These are phyloP conservation scores for Saccharomyces eubayanus DNA, from an alignment of 805 yeast genomes.

Conservation along the genomic window DNA sequence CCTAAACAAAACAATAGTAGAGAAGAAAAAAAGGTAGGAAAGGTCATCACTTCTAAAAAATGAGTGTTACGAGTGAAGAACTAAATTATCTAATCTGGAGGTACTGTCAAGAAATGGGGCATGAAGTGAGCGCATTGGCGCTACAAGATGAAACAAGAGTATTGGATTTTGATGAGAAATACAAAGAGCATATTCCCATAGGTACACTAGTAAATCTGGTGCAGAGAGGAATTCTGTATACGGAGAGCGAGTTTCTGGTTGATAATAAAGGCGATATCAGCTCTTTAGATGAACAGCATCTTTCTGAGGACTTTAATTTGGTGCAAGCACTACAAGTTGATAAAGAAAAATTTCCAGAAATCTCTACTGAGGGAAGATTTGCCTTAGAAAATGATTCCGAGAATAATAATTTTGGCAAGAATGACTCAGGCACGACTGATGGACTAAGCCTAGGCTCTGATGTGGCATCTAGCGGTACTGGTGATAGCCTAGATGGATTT, in stretches of 20 bases:
- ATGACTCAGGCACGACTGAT: constrained; percentile 4
- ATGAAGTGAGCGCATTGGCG: constrained; percentile 69
- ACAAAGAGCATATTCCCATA: constrained; percentile 49
- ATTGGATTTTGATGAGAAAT: constrained; percentile 44
- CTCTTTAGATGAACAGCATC: constrained; percentile 18
- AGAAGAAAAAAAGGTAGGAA: not conserved
- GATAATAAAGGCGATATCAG: constrained; percentile 19
- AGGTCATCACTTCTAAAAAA: constrained; percentile 18
- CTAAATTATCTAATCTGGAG: constrained; percentile 89
- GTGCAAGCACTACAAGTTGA: constrained; percentile 47
- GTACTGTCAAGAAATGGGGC: constrained; percentile 79
- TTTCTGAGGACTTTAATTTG: constrained; percentile 38
- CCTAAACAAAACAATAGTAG: not conserved
- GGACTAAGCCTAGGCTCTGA: not conserved
- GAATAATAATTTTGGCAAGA: constrained; percentile 1
- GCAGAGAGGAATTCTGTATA: constrained; percentile 76
- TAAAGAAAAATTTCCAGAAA: constrained; percentile 25
- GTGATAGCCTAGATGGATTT: constrained; percentile 13
- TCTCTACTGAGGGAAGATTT: constrained; percentile 28
- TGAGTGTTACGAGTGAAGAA: constrained; percentile 79
- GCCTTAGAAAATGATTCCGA: constrained; percentile 20
- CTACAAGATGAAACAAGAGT: constrained; percentile 66
- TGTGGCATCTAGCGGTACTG: not conserved
- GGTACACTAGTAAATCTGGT: constrained; percentile 77
- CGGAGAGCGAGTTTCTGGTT: constrained; percentile 57